phyloP scores from a whole-genome alignment of 2,329 filamentous ascomycete species.

The Ceratocystis smalleyi region DNA sequence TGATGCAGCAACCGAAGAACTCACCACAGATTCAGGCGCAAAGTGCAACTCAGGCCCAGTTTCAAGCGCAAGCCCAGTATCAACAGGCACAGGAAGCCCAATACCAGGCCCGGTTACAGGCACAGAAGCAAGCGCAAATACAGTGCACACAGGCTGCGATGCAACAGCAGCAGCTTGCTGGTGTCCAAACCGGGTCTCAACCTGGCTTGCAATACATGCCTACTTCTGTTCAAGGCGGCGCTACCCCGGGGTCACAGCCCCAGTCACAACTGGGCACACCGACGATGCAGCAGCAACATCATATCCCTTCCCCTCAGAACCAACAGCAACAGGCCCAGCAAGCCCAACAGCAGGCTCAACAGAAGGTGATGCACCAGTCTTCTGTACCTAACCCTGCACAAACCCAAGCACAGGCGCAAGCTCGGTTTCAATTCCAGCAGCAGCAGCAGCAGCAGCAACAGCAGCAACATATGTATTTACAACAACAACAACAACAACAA shows the following conservation, averaged over 20 bases:
- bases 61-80: constrained; percentile 4
- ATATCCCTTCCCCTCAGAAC: constrained; percentile 19
- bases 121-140: constrained; percentile 10
- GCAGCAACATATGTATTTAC: constrained; percentile 20
- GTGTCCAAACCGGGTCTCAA: not conserved
- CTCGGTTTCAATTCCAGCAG: constrained; percentile 20
- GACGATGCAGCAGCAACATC: not conserved
- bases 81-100: constrained; percentile 10
- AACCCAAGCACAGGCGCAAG: constrained; percentile 10
- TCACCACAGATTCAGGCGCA: not conserved
- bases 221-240: not conserved
- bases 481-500: constrained; percentile 16
- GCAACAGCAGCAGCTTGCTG: constrained; percentile 4
- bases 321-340: constrained; percentile 19
- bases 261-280: not conserved
- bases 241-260: not conserved
- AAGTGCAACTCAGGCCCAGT: not conserved
- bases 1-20: not conserved
- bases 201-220: not conserved
- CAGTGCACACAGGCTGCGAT: constrained; percentile 15
- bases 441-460: constrained; percentile 22
- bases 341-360: not conserved
- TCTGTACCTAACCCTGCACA: not conserved
- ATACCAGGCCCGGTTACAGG: constrained; percentile 3
- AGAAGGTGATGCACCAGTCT: not conserved